phyloP scores from a whole-genome alignment of 345 rosid species.

The Clarkia xantiana region DNA sequence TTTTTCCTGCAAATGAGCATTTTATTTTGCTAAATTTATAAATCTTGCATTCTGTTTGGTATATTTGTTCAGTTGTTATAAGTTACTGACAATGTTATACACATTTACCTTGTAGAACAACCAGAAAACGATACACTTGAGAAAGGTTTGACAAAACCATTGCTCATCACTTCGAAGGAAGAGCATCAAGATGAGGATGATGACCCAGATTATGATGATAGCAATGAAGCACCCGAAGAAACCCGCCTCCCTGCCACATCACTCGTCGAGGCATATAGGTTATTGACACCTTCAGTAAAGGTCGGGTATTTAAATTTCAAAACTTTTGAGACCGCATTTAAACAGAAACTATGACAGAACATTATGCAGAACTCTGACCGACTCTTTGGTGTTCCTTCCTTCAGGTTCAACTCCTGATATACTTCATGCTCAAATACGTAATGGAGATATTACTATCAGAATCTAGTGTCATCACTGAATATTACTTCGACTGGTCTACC shows the following conservation, averaged over 20 bases:
- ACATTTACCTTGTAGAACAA: slow-evolving; percentile 27
- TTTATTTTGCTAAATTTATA: no score
- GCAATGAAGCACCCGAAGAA: slow-evolving; percentile 53
- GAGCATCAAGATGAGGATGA: slow-evolving; percentile 41
- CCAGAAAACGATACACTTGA: slow-evolving; percentile 45
- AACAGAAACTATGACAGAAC: no score
- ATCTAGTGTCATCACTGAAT: slow-evolving; percentile 78
- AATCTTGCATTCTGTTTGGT: no score
- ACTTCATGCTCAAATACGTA: slow-evolving; percentile 92
- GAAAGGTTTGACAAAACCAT: slow-evolving; percentile 60
- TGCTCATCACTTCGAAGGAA: slow-evolving; percentile 37
- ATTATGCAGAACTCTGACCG: no score
- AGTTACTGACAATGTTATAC: background rate
- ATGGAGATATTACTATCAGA: slow-evolving; percentile 96
- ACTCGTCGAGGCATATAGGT: slow-evolving; percentile 56
- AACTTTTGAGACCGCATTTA: no score
- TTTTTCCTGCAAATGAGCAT: no score
- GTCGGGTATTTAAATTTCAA: slow-evolving; percentile 17
- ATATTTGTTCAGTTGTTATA: no score
- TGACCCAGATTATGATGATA: slow-evolving; percentile 45
- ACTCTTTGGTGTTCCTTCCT: background rate
- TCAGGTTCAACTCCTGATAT: slow-evolving; percentile 92
- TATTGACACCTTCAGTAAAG: slow-evolving; percentile 96
- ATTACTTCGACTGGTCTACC: slow-evolving; percentile 83
- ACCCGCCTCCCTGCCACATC: slow-evolving; percentile 61